phyloP scores from a whole-genome alignment of 208 protist species.

The Leishmania braziliensis region DNA sequence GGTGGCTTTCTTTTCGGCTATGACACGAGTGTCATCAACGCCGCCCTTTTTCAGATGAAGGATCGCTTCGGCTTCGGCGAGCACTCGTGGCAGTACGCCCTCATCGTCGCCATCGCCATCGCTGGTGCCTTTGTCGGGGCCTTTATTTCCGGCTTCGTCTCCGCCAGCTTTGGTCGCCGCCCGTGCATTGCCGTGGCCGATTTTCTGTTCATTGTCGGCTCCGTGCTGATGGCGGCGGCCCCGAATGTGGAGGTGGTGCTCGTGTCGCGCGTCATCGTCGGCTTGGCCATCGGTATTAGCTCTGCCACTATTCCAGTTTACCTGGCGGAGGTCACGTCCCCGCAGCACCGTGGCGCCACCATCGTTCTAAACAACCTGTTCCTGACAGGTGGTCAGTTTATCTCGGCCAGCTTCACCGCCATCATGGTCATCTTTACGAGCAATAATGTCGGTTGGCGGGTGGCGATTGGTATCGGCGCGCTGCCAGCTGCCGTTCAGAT shows the following conservation, averaged over 20 bases:
- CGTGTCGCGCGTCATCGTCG: constrained; percentile 83
- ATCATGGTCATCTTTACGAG: constrained; percentile 74
- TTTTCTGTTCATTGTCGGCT: constrained; percentile 82
- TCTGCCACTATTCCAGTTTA: constrained; percentile 93
- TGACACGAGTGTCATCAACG: constrained; percentile 92
- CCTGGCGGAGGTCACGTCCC: constrained; percentile 85
- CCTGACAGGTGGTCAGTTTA: constrained; percentile 84
- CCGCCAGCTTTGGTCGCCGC: constrained; percentile 72
- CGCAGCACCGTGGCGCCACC: constrained; percentile 73
- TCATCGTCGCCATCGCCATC: constrained; percentile 90
- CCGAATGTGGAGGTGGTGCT: constrained; percentile 69
- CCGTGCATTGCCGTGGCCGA: constrained; percentile 74
- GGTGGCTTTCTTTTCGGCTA: constrained; percentile 94
- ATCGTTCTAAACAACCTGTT: constrained; percentile 92
- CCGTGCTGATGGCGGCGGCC: constrained; percentile 75
- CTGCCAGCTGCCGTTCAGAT: constrained; percentile 83
- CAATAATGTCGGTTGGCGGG: constrained; percentile 87
- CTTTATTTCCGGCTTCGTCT: constrained; percentile 72
- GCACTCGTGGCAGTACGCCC: constrained; percentile 75
- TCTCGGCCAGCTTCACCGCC: constrained; percentile 73
- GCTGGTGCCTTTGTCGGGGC: constrained; percentile 86
- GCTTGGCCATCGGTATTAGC: constrained; percentile 86
- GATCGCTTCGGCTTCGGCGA: constrained; percentile 84
- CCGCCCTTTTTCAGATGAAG: constrained; percentile 92
- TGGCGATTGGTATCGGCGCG: constrained; percentile 84